Base-by-base conservation (phyloP, 78 protist genomes). In the Speleostelium caveatum region DNA sequence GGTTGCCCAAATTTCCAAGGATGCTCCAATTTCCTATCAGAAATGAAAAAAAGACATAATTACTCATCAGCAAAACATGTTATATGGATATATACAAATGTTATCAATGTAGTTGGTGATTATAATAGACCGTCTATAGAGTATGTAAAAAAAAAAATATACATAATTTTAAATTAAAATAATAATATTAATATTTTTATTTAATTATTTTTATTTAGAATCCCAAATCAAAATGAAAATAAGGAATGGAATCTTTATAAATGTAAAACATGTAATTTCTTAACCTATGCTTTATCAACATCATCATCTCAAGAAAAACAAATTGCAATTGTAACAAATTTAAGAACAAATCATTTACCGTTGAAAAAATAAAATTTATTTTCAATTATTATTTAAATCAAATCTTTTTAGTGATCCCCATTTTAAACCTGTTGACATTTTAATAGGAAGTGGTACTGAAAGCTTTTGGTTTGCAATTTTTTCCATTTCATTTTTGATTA, bases 221-320 rank as follows among this genome's bases (percentile, higher is more conserved):
- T 32, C 26, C 60, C 77, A 59, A 86, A 1, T 36, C 2, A 49
- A 28, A 53, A 26, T 17, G 14, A 22, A 62, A 92, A 73, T 3
- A 80, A 72, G 56, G 89, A 61, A 30, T 92, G 95, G 95, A 72
- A 33, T 32, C 41, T 92, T 39, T 92, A 33, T 62, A 75, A 62
- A 68, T 92, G 95, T 78, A 92, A 61, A 53, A 65, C 85, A 17
- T 92, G 95, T 49, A 72, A 92, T 12, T 92, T 92, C 58, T 24
- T 75, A 2, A 83, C 95, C 19, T 73, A 71, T 56, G 95, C 95
- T 24, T 33, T 85, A 12, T 49, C 55, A 2, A 73, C 24, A 14
- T 45, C 69, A 19, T 21, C 69, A 1, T 53, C 58, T 0, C 17
- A 71, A n/a, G 94, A 88, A 51, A 72, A 72, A 24, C 63, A 41